phyloP scores from a whole-genome alignment of 1,284 basidiomycete species.

The Chalciporus sp. region DNA sequence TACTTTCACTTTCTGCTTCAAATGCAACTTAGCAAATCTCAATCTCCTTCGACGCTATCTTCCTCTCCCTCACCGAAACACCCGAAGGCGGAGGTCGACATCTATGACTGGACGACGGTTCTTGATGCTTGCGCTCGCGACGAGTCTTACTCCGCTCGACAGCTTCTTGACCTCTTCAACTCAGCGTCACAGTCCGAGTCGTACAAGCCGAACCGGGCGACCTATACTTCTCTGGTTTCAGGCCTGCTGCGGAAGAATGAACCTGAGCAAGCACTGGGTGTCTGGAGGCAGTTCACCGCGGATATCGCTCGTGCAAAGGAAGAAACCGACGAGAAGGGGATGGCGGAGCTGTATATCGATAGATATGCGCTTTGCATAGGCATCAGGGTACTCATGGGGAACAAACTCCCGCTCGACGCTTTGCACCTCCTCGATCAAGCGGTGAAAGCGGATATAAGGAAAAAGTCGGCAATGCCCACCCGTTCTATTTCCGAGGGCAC shows the following conservation, averaged over 20 bases:
- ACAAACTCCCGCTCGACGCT: constrained; percentile 47
- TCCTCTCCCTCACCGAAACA: neutral
- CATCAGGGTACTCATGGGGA: constrained; percentile 50
- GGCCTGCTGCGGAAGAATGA: constrained; percentile 46
- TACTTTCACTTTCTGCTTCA: constrained; percentile 42
- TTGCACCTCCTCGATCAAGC: constrained; percentile 50
- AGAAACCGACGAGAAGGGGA: constrained; percentile 12
- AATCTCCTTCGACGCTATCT: neutral
- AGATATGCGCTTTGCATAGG: constrained; percentile 51
- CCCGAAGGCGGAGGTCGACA: constrained; percentile 31
- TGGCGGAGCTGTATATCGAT: constrained; percentile 40
- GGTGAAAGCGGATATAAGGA: constrained; percentile 24
- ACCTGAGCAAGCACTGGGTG: constrained; percentile 38
- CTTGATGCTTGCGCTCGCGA: constrained; percentile 39
- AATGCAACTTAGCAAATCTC: constrained; percentile 21
- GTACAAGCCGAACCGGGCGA: constrained; percentile 44
- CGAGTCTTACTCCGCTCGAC: constrained; percentile 28
- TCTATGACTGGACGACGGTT: constrained; percentile 37
- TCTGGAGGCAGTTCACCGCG: constrained; percentile 47
- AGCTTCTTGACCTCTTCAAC: constrained; percentile 44
- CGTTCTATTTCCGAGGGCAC: neutral
- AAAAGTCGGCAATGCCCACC: neutral
- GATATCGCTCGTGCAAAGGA: constrained; percentile 26
- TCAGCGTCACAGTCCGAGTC: constrained; percentile 22
- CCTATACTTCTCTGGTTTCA: constrained; percentile 53